Evolutionary conservation across 78 protist genomes (phyloP).

Genomic region (Dictyostelium capitatum): DNA sequence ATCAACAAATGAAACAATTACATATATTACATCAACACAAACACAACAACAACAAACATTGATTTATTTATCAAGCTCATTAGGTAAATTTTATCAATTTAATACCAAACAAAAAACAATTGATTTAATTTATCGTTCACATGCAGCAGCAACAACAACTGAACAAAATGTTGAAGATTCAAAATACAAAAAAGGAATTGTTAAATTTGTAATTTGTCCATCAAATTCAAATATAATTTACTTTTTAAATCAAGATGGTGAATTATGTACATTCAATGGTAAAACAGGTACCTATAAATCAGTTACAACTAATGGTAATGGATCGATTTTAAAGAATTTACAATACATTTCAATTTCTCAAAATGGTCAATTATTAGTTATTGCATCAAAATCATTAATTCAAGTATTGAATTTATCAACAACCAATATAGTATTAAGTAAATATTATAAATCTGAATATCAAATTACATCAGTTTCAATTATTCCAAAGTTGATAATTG

Average conservation of each 20-base stretch:
- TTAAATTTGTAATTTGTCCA: slow-evolving; percentile 21
- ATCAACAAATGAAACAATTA: background rate
- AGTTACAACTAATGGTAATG: background rate
- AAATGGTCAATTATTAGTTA: background rate
- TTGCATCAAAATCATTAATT: background rate
- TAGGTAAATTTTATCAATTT: background rate
- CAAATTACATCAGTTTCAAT: background rate
- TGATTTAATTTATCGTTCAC: background rate
- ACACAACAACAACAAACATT: background rate
- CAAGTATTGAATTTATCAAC: background rate
- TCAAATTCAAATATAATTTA: background rate
- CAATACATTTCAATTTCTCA: slow-evolving; percentile 11
- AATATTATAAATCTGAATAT: slow-evolving; percentile 11
- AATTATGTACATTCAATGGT: background rate
- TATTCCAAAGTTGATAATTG: background rate
- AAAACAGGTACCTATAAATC: background rate
- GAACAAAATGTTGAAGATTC: background rate
- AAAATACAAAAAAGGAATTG: background rate
- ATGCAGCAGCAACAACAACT: background rate
- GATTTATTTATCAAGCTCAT: background rate
- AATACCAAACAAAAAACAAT: background rate
- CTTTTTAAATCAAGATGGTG: slow-evolving; percentile 16
- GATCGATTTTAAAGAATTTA: background rate
- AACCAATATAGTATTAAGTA: background rate
- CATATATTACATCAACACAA: background rate